Percentiles rank a stretch among this genome's conserved stretches.
Conservation (phyloP, 2,329 filamentous ascomycete species). For the Fusarium sp. region DNA sequence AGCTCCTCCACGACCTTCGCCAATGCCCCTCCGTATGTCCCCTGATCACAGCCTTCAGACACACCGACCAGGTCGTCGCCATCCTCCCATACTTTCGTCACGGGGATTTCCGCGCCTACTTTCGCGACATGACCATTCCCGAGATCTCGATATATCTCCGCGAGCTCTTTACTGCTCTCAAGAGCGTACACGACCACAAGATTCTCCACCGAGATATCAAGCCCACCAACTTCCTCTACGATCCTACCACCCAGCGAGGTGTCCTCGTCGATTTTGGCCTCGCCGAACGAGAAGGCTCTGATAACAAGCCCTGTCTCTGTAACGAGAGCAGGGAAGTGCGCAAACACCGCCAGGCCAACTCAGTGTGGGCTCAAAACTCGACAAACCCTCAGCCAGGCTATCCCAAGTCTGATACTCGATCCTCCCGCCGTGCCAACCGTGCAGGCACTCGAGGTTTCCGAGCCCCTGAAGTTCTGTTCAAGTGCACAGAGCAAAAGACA, state of each 20-base stretch:
- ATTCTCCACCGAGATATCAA: constrained; percentile 98
- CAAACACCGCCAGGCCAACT: constrained; percentile 64
- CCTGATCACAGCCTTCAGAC: constrained; percentile 94
- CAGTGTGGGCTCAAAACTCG: constrained; percentile 63
- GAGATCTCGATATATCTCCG: constrained; percentile 92
- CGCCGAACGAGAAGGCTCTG: constrained; percentile 81
- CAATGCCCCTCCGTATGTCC: constrained; percentile 88
- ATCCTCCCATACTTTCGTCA: constrained; percentile 96
- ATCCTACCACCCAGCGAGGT: constrained; percentile 77
- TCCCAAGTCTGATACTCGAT: constrained; percentile 87
- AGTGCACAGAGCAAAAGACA: constrained; percentile 93
- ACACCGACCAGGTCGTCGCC: constrained; percentile 93
- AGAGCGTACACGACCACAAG: constrained; percentile 79
- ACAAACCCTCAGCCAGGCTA: constrained; percentile 69
- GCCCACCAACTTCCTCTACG: constrained; percentile 96
- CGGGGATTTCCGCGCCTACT: constrained; percentile 93
- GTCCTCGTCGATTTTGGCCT: constrained; percentile 99
- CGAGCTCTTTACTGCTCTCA: constrained; percentile 84
- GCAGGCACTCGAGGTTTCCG: constrained; percentile 95
- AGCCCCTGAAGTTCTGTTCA: constrained; percentile 94
- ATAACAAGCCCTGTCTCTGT: constrained; percentile 83
- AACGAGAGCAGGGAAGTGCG: constrained; percentile 69
- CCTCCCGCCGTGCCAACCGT: constrained; percentile 88
- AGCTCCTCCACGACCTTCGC: constrained; percentile 86
- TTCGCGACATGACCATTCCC: constrained; percentile 82